Evolutionary conservation across 1,284 basidiomycete species (phyloP), one percentile per base, ranked within the genome.

Genomic region (Ganoderma resinaceum): DNA sequence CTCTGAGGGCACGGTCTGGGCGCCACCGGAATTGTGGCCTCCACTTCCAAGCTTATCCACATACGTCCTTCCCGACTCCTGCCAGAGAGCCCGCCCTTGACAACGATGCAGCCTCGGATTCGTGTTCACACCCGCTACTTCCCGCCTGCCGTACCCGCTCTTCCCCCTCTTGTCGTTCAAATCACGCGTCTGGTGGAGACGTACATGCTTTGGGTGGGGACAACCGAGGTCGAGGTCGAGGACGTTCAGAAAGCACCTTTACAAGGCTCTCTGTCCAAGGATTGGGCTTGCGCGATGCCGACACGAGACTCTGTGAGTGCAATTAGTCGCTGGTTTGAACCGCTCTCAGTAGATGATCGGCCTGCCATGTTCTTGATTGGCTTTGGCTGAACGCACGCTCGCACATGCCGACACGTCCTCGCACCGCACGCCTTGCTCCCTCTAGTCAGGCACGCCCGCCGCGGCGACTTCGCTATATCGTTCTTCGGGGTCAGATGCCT

Each of bases 211-310:
- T 96, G 94, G 94, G 83, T 92, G 53, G 93, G 94, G 1, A 82
- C 82, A 8, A 89, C 87, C n/a, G 84, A 86, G 42, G 80, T 79
- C 38, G 71, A 79, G 37, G 79, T 80, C 61, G 86, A 87, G 68
- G 83, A 85, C 66, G 86, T 86, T 35, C 80, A 81, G 53, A 82
- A 79, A 55, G 87, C 87, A 35, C 80, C 85, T 2, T 76, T 80
- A 53, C 81, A 83, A 53, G 93, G 91, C 49, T 82, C 78, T 58
- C 80, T 95, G 57, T 89, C 89, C 71, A 85, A 82, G 66, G 94
- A 96, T 74, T 96, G 94, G 94, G 91, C 91, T 11, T 94, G 91
- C 73, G 93, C 91, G 42, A 95, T 95, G 93, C 93, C 94, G 14
- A 75, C 82, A 16, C 75, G 76, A 67, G 79, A 82, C 62, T 84